Percentiles rank a stretch among this genome's conserved stretches.
Conservation (phyloP, 331 rosid species). For the Phaseolus coccineus region DNA sequence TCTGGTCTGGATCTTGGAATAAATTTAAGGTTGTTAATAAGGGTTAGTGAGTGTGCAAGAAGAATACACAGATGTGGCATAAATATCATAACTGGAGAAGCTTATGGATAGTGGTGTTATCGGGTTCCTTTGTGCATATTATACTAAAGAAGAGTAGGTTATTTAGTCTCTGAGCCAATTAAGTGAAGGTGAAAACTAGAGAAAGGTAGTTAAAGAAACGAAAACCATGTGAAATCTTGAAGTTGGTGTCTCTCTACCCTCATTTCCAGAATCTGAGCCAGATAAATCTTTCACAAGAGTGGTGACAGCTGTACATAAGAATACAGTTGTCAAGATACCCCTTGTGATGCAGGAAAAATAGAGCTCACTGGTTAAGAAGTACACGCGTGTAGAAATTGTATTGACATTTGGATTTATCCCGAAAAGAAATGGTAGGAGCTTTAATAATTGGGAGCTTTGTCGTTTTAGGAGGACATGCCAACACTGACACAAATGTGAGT, state of each 20-base stretch:
- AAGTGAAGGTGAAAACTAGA: constrained; percentile 20
- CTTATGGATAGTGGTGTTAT: constrained; percentile 31
- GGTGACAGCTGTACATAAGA: constrained; percentile 29
- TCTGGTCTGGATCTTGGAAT: background rate
- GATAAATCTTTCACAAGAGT: constrained; percentile 26
- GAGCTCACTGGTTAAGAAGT: constrained; percentile 33
- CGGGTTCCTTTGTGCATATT: constrained; percentile 26
- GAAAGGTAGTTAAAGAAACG: background rate
- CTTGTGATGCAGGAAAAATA: constrained; percentile 30
- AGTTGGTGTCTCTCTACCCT: constrained; percentile 41
- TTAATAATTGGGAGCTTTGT: constrained; percentile 42
- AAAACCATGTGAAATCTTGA: constrained; percentile 51
- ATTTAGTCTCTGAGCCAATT: constrained; percentile 34
- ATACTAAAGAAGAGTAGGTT: constrained; percentile 4
- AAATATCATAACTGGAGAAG: constrained; percentile 5
- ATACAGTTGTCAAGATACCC: constrained; percentile 49
- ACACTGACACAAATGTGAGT: constrained; percentile 34
- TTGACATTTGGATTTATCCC: constrained; percentile 28
- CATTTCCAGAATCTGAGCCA: constrained; percentile 27
- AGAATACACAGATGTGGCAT: constrained; percentile 13
- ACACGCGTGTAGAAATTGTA: constrained; percentile 46
- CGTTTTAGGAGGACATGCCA: constrained; percentile 33
- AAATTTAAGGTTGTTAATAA: background rate
- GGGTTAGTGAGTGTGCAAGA: background rate
- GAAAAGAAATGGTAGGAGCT: background rate